These are phyloP conservation scores for Picocystis sp. DNA, from an alignment of 163 green algal species.

Conservation along the genomic window DNA sequence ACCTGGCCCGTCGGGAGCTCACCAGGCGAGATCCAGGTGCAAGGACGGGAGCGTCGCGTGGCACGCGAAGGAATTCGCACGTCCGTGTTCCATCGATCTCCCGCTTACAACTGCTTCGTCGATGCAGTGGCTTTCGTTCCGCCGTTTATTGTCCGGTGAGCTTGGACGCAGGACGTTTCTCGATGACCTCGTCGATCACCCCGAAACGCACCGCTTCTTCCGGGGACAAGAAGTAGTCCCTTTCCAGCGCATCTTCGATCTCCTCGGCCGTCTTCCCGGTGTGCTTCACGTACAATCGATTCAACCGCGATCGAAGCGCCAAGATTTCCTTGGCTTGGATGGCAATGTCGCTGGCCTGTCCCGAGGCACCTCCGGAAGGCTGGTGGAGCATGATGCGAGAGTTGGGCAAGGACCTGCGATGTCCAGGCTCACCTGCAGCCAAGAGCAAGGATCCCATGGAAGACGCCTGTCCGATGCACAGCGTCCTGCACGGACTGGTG, in stretches of 20 bases:
- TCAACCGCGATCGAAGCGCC: constrained; percentile 52
- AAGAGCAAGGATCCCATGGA: constrained; percentile 88
- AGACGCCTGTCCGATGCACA: constrained; percentile 68
- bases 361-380: constrained; percentile 51
- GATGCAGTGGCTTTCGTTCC: too few relatives aligned
- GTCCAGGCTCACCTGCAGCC: constrained; percentile 46
- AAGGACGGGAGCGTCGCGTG: constrained; percentile 22
- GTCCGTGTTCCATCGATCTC: too few relatives aligned
- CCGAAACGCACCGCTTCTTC: constrained; percentile 58
- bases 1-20: constrained; percentile 27
- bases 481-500: constrained; percentile 41
- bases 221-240: constrained; percentile 69
- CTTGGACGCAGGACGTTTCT: constrained; percentile 7
- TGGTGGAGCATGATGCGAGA: constrained; percentile 85
- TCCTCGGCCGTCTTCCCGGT: constrained; percentile 37
- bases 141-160: too few relatives aligned
- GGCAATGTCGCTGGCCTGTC: constrained; percentile 77
- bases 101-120: too few relatives aligned
- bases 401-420: constrained; percentile 65
- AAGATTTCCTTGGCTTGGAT: constrained; percentile 87
- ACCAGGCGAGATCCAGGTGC: constrained; percentile 19
- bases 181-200: constrained; percentile 69
- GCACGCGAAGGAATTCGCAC: constrained; percentile 5
- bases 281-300: constrained; percentile 65
- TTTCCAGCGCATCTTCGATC: constrained; percentile 46